A percentile compares a stretch with the other conserved stretches of the same genome.
phyloP scores from a whole-genome alignment of 2,329 filamentous ascomycete species.

The Colletotrichum orchidophilum region DNA sequence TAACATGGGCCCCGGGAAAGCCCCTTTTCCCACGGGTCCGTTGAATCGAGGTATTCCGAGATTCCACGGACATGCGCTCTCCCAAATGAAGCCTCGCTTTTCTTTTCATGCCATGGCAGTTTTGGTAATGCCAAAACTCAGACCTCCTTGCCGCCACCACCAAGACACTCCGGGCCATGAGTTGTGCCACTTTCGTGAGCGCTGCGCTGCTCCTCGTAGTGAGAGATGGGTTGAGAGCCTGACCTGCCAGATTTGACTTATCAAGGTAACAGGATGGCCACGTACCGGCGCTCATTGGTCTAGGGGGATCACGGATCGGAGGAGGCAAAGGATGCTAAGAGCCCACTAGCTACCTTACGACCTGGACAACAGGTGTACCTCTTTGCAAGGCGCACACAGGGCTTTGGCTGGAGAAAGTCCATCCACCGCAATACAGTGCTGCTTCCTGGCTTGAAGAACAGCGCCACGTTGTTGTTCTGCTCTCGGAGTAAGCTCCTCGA shows the following conservation, averaged over 20 bases:
- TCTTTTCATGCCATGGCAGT: background rate
- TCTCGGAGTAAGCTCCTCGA: background rate
- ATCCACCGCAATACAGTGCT: background rate
- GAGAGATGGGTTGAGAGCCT: background rate
- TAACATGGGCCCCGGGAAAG: background rate
- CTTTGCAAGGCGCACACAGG: background rate
- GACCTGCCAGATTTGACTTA: slow-evolving; percentile 22
- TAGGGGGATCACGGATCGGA: background rate
- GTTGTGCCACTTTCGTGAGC: background rate
- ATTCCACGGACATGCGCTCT: background rate
- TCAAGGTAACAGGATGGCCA: slow-evolving; percentile 5
- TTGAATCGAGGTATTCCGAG: background rate
- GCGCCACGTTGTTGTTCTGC: background rate
- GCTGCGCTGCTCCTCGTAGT: background rate
- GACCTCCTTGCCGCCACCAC: background rate
- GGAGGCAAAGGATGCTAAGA: background rate
- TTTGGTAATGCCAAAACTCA: background rate
- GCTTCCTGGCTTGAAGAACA: background rate
- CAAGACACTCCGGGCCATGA: background rate
- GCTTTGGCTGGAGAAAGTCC: background rate
- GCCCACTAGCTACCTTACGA: background rate
- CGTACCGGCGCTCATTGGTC: slow-evolving; percentile 10
- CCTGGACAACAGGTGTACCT: background rate
- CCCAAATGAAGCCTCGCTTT: background rate
- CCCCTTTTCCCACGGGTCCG: background rate